phyloP scores from a whole-genome alignment of 2,329 filamentous ascomycete species.

The Ophiostoma pallidulum region DNA sequence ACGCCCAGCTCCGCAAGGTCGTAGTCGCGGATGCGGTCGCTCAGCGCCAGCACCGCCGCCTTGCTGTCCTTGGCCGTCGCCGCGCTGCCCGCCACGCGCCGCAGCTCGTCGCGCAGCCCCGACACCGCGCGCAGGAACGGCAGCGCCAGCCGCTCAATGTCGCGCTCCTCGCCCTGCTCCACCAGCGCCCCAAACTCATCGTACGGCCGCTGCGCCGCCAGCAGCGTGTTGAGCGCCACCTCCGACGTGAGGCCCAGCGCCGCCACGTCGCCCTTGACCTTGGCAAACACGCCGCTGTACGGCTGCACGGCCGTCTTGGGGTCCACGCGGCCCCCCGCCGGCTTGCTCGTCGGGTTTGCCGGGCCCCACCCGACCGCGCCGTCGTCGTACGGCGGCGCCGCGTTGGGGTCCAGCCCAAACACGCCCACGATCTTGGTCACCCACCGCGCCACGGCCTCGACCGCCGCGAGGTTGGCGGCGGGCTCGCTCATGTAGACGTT shows the following conservation, averaged over 20 bases:
- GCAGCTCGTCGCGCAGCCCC: slow-evolving; percentile 29
- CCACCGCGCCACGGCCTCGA: slow-evolving; percentile 42
- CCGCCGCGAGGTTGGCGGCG: slow-evolving; percentile 14
- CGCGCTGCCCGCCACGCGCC: slow-evolving; percentile 21
- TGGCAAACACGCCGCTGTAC: slow-evolving; percentile 12
- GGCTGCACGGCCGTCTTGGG: slow-evolving; percentile 14
- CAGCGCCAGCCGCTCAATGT: slow-evolving; percentile 32
- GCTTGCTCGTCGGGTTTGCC: slow-evolving; percentile 44
- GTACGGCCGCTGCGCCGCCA: slow-evolving; percentile 7
- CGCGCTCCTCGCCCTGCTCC: not conserved
- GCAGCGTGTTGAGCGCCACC: slow-evolving; percentile 7
- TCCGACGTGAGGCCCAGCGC: slow-evolving; percentile 7
- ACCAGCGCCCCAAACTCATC: slow-evolving; percentile 9
- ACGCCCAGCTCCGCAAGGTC: slow-evolving; percentile 57
- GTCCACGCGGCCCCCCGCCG: slow-evolving; percentile 5
- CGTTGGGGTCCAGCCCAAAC: slow-evolving; percentile 49
- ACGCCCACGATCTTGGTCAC: slow-evolving; percentile 56
- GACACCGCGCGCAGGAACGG: slow-evolving; percentile 49
- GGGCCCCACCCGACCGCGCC: slow-evolving; percentile 54
- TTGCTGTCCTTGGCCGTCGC: slow-evolving; percentile 15
- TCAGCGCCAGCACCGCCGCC: slow-evolving; percentile 41
- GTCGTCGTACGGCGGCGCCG: slow-evolving; percentile 27
- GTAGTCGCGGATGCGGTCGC: slow-evolving; percentile 55
- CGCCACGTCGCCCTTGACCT: slow-evolving; percentile 14
- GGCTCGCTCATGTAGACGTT: slow-evolving; percentile 32